These are phyloP conservation scores for Tolypocladium ovalisporum DNA, from an alignment of 2,329 filamentous ascomycete genomes.

Conservation along the genomic window DNA sequence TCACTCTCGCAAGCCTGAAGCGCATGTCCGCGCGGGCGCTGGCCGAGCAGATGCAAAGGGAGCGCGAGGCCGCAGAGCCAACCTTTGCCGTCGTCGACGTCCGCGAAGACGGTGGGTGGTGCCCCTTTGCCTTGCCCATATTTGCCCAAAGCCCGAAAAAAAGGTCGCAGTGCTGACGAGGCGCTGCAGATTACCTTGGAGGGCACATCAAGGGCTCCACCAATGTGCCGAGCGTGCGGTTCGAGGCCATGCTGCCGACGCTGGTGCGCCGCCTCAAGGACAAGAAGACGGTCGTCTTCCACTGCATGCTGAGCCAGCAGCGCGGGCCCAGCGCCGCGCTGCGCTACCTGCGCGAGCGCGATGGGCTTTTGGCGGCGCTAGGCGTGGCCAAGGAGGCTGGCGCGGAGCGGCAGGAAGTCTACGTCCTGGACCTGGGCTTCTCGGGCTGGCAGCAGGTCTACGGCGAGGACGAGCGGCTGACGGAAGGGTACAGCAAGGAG, in stretches of 20 bases:
- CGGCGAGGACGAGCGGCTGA: slow-evolving; percentile 68
- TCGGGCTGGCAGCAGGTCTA: slow-evolving; percentile 78
- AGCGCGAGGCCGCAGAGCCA: slow-evolving; percentile 26
- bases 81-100: slow-evolving; percentile 76
- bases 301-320: slow-evolving; percentile 87
- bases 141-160: background rate
- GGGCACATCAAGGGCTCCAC: slow-evolving; percentile 74
- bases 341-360: slow-evolving; percentile 63
- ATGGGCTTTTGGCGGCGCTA: slow-evolving; percentile 29
- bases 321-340: slow-evolving; percentile 78
- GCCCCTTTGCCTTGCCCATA: background rate
- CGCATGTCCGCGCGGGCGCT: slow-evolving; percentile 61
- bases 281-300: slow-evolving; percentile 82
- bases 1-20: slow-evolving; percentile 51
- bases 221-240: slow-evolving; percentile 61
- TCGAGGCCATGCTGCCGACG: slow-evolving; percentile 70
- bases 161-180: background rate
- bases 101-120: slow-evolving; percentile 60
- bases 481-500: slow-evolving; percentile 75
- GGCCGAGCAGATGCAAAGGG: slow-evolving; percentile 49
- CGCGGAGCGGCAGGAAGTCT: slow-evolving; percentile 54
- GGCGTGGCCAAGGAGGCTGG: slow-evolving; percentile 14
- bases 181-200: slow-evolving; percentile 64
- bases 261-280: slow-evolving; percentile 67
- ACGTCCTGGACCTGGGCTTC: slow-evolving; percentile 76